Base-by-base conservation (phyloP, 176 grass and related monocot species). In the Cenchrus fungigraminus region DNA sequence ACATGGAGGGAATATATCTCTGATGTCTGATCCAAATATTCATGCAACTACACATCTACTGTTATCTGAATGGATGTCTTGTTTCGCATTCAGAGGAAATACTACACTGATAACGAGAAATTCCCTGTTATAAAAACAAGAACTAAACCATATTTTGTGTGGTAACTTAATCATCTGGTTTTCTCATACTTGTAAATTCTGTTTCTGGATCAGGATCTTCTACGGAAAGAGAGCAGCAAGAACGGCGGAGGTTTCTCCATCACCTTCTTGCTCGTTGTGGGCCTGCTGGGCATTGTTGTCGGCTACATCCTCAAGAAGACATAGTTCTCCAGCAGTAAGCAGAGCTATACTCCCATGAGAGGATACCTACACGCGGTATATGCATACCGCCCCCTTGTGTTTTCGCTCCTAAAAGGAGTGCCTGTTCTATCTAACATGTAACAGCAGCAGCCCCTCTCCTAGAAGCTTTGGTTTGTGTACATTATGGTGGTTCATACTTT, bases 251-350 rank as follows among this genome's bases (percentile, higher is more conserved):
- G 90, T 74, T 96, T 92, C 88, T 95, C 93, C 40, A 29, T 96
- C 71, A 94, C 90, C 83, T 99, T 99, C 92, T 86, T 99, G 79
- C 59, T 89, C 3, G 22, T 89, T 32, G 88, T 94, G 20, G 89
- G 91, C 61, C 84, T 99, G 77, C 83, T 99, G 6, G 91, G 97
- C 74, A 91, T 91, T 63, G 28, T 95, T 22, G 60, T 83, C 16
- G 97, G 97, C 55, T 99, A 86, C 81, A 88, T 99, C 82, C 85
- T 99, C 70, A 96, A 94, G 79, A 98, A 80, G 87, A 94, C 86
- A 66, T 99, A 96, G 85, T 40, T 84, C 82, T 46, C 75, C 74
- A 58, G 57, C 25, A 15, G 4, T 44, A 53, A 57, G 59, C 69
- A 85, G 44, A 69, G 52, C 44, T 79, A 83, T 79, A 83, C 85